Conservation (phyloP, 2,329 filamentous ascomycete species). For the Xylogone sp. region DNA sequence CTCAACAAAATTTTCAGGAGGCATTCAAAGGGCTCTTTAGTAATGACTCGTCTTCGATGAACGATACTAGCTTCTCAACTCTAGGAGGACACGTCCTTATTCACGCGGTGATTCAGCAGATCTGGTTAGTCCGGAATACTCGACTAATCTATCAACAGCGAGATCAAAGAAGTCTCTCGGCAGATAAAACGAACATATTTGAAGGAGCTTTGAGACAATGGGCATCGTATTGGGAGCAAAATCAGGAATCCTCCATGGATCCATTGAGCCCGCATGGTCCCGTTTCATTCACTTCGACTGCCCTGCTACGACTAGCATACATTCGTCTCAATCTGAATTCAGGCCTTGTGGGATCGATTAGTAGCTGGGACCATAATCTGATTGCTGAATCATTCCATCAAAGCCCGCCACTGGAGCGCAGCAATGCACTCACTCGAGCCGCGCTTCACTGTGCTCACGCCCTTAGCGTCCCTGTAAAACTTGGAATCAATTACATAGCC, state of each 20-base stretch:
- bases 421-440: conserved; percentile 58
- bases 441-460: conserved; percentile 67
- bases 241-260: conserved; percentile 30
- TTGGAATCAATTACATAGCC: conserved; percentile 58
- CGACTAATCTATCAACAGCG: neutral
- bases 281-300: conserved; percentile 62
- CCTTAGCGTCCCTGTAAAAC: conserved; percentile 62
- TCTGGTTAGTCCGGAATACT: conserved; percentile 56
- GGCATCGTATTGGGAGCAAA: conserved; percentile 55
- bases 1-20: conserved; percentile 35
- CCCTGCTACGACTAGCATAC: conserved; percentile 56
- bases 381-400: conserved; percentile 59
- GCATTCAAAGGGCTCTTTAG: conserved; percentile 50
- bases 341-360: conserved; percentile 57
- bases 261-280: conserved; percentile 55
- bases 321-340: conserved; percentile 66
- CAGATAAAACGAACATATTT: conserved; percentile 44
- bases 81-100: conserved; percentile 70
- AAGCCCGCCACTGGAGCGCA: conserved; percentile 55
- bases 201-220: conserved; percentile 46
- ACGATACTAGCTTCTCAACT: conserved; percentile 40
- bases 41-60: conserved; percentile 27
- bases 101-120: conserved; percentile 68
- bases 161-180: conserved; percentile 8
- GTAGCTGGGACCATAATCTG: conserved; percentile 58